Conservation (phyloP, 306 rosid genomes). For the Lathyrus tuberosus region DNA sequence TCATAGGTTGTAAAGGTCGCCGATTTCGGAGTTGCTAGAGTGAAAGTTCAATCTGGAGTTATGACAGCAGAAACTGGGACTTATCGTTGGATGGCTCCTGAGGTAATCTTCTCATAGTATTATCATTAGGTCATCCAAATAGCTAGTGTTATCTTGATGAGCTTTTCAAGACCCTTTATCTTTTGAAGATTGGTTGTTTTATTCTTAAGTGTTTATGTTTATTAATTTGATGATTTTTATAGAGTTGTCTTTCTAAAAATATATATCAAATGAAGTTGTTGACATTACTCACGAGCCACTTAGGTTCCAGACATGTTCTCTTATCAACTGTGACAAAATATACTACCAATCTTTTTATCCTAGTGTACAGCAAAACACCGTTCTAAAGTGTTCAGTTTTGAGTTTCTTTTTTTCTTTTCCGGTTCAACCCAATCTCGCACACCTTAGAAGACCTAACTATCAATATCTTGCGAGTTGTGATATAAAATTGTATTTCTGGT, state of each 20-base stretch:
- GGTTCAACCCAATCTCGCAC: background rate
- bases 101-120: constrained; percentile 52
- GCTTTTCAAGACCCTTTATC: constrained; percentile 1
- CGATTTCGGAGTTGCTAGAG: constrained; percentile 99
- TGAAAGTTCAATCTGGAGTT: constrained; percentile 89
- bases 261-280: constrained; percentile 23
- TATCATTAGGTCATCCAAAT: constrained; percentile 32
- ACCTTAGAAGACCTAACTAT: background rate
- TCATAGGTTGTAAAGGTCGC: constrained; percentile 93
- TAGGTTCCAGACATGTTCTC: constrained; percentile 3
- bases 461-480: constrained; percentile 5
- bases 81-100: constrained; percentile 99
- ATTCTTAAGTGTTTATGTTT: constrained; percentile 5
- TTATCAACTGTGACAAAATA: background rate
- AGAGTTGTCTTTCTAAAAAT: background rate
- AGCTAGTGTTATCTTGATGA: constrained; percentile 34
- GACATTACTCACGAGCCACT: constrained; percentile 1
- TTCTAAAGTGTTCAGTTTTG: constrained; percentile 25
- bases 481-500: constrained; percentile 6
- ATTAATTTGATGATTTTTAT: constrained; percentile 8
- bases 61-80: constrained; percentile 99
- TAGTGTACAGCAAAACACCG: background rate
- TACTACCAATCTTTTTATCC: constrained; percentile 11
- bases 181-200: constrained; percentile 20
- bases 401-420: constrained; percentile 15